Conservation (phyloP, 768 basidiomycete species). For the Lepiota brunneoincarnata region DNA sequence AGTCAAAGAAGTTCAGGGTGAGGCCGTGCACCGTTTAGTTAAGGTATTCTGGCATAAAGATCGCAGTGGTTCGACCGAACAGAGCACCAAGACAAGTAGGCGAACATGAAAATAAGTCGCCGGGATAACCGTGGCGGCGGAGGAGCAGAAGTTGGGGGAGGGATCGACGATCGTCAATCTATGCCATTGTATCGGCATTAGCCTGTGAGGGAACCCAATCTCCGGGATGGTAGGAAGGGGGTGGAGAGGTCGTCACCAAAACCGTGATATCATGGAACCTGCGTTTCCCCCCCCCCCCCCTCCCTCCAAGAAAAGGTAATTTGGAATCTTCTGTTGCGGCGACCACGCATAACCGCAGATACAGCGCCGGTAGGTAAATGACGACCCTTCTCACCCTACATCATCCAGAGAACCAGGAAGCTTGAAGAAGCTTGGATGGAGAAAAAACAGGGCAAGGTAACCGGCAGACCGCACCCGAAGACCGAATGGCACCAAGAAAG, state of each 20-base stretch:
- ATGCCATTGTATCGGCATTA: neutral
- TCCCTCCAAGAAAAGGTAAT: neutral
- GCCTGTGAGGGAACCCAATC: neutral
- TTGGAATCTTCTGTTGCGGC: neutral
- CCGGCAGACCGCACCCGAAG: slow-evolving; percentile 10
- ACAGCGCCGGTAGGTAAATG: neutral
- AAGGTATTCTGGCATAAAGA: too few species aligned
- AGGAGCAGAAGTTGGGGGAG: neutral
- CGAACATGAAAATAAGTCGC: neutral
- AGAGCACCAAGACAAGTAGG: neutral
- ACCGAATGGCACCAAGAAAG: slow-evolving; percentile 2
- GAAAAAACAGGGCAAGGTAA: slow-evolving; percentile 2
- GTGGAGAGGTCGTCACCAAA: neutral
- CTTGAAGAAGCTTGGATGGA: slow-evolving; percentile 8
- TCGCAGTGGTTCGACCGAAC: too few species aligned
- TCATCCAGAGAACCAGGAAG: slow-evolving; percentile 10
- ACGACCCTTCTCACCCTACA: slow-evolving; percentile 6
- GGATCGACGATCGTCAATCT: neutral
- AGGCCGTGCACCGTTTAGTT: too few species aligned
- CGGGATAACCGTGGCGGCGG: neutral
- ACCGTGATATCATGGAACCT: neutral
- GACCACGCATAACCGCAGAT: slow-evolving; percentile 2
- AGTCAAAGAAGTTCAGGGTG: too few species aligned
- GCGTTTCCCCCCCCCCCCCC: neutral
- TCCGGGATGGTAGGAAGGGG: neutral